Conservation (phyloP, 2,329 filamentous ascomycete genomes). For the Aspergillus hiratsukae region DNA sequence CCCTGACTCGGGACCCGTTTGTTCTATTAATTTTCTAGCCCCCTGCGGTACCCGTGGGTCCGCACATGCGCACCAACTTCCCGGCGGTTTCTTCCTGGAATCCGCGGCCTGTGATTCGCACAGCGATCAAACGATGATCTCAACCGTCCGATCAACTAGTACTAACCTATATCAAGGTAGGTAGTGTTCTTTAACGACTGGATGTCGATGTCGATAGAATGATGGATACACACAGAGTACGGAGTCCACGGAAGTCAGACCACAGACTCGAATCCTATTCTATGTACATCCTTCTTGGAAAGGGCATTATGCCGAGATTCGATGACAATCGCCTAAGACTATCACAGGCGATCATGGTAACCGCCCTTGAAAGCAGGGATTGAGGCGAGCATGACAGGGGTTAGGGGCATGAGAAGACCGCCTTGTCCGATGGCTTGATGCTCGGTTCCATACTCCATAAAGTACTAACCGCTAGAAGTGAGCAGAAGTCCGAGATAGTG, state of each 20-base stretch:
- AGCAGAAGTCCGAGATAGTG: neutral
- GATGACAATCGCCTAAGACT: neutral
- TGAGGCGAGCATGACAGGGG: neutral
- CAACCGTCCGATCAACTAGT: constrained; percentile 15
- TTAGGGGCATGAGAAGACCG: neutral
- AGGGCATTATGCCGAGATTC: no score
- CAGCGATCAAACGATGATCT: constrained; percentile 18
- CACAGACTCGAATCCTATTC: neutral
- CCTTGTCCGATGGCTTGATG: neutral
- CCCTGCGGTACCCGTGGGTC: constrained; percentile 5
- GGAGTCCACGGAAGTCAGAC: neutral
- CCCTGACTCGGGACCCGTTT: constrained; percentile 21
- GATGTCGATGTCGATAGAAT: constrained; percentile 12
- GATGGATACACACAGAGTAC: neutral
- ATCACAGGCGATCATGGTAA: neutral
- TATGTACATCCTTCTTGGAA: neutral
- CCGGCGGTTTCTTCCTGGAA: constrained; percentile 15
- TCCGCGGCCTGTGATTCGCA: constrained; percentile 22
- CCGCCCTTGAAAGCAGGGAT: neutral
- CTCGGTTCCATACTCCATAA: neutral
- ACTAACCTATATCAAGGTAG: no score
- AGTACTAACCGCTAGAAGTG: neutral
- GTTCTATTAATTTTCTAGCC: constrained; percentile 11
- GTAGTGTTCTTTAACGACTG: constrained; percentile 5
- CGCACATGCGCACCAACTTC: constrained; percentile 11